These are phyloP conservation scores for Dryadomyces quercivorus DNA, from an alignment of 2,329 filamentous ascomycete genomes.

Conservation along the genomic window DNA sequence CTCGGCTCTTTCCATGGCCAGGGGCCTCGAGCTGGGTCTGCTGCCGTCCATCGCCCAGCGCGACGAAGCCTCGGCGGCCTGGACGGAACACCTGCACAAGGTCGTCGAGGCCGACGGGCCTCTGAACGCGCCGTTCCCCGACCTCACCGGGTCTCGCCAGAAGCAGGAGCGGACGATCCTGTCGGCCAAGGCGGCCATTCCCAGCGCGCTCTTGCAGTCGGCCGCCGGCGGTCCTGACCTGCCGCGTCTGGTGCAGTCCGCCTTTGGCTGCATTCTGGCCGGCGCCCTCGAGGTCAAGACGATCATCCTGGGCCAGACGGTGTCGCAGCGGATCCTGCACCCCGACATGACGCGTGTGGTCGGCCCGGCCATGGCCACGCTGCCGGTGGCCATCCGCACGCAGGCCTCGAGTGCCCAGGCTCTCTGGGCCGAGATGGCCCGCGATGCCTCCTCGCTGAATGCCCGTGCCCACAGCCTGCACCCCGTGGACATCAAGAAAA, in stretches of 20 bases:
- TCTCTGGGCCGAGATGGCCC: conserved; percentile 10
- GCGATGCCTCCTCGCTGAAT: conserved; percentile 7
- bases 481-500: conserved; percentile 14
- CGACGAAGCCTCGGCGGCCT: conserved; percentile 10
- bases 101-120: conserved; percentile 9
- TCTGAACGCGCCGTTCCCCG: conserved; percentile 14
- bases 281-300: conserved; percentile 13
- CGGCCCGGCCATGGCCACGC: conserved; percentile 15
- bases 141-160: conserved; percentile 15
- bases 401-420: conserved; percentile 6
- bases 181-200: conserved; percentile 5
- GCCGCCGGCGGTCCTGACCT: not conserved
- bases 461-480: conserved; percentile 11
- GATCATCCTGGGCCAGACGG: conserved; percentile 14
- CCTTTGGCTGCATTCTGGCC: conserved; percentile 15
- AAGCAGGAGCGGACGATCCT: conserved; percentile 9
- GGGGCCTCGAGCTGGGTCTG: conserved; percentile 13
- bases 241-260: conserved; percentile 12
- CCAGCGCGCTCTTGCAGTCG: not conserved
- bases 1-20: conserved; percentile 5
- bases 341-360: conserved; percentile 13
- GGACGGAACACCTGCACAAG: conserved; percentile 9
- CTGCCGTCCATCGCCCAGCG: conserved; percentile 12
- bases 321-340: conserved; percentile 14
- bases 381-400: conserved; percentile 12